phyloP scores from a whole-genome alignment of 2,329 filamentous ascomycete genomes.

The Sporothrix brunneoviolacea region DNA sequence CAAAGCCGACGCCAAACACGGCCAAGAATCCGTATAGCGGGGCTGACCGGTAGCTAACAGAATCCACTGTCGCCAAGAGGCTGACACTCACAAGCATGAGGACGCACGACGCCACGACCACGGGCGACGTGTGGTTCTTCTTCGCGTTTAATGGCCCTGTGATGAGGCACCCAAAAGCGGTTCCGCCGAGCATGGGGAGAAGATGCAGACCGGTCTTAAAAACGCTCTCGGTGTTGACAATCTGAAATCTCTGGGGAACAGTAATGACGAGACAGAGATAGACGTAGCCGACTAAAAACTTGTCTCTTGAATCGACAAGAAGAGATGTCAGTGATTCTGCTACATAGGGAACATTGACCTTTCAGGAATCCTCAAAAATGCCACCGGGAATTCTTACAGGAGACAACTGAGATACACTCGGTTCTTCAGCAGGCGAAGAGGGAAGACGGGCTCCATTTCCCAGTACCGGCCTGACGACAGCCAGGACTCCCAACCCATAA shows the following conservation, averaged over 20 bases:
- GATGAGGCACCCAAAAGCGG: conserved; percentile 49
- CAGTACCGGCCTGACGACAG: conserved; percentile 32
- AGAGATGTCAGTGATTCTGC: too few relatives aligned
- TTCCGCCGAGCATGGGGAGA: conserved; percentile 51
- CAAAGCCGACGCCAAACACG: conserved; percentile 53
- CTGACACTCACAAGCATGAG: conserved; percentile 48
- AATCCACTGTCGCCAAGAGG: conserved; percentile 40
- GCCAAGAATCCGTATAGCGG: conserved; percentile 49
- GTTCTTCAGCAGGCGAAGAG: conserved; percentile 39
- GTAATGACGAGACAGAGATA: conserved; percentile 53
- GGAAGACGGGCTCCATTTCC: conserved; percentile 49
- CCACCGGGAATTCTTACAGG: conserved; percentile 32
- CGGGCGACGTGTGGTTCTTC: conserved; percentile 47
- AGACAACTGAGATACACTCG: conserved; percentile 46
- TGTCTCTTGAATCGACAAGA: too few relatives aligned
- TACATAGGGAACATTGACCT: too few relatives aligned
- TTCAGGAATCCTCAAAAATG: too few relatives aligned
- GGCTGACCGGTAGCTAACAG: conserved; percentile 25
- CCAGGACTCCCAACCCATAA: conserved; percentile 45
- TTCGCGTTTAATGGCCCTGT: conserved; percentile 48
- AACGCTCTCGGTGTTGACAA: conserved; percentile 47
- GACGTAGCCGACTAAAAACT: conserved; percentile 49
- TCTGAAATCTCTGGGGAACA: conserved; percentile 54
- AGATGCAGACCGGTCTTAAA: conserved; percentile 51
- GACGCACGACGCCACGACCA: conserved; percentile 41